Conservation (phyloP, 345 rosid genomes). For the Orychophragmus violaceus region DNA sequence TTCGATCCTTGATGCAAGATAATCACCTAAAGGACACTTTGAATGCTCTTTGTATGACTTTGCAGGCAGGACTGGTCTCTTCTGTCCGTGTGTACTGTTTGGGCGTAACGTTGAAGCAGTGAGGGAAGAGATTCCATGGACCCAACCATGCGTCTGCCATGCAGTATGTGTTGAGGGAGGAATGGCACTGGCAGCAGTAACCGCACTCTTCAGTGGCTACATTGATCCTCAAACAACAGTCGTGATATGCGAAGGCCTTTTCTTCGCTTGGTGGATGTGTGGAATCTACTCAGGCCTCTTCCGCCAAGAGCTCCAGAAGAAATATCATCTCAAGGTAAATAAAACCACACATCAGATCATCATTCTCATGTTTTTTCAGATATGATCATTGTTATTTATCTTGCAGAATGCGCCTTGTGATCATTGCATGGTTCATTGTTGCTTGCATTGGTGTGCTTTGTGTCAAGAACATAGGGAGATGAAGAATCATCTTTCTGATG, state of each 20-base stretch:
- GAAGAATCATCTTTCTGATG: conserved; percentile 71
- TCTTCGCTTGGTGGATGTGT: conserved; percentile 90
- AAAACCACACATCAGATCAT: neutral
- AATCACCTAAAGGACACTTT: neutral
- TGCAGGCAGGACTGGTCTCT: conserved; percentile 68
- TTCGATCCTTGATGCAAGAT: neutral
- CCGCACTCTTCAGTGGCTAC: conserved; percentile 55
- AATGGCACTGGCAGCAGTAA: conserved; percentile 59
- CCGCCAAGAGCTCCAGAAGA: conserved; percentile 74
- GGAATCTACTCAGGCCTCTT: conserved; percentile 74
- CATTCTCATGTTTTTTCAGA: neutral
- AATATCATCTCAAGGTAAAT: conserved; percentile 84
- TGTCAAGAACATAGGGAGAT: conserved; percentile 94
- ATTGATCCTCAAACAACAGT: conserved; percentile 73
- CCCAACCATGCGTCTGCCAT: conserved; percentile 73
- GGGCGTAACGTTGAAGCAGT: conserved; percentile 70
- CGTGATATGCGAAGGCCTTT: conserved; percentile 65
- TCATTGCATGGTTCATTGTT: conserved; percentile 78
- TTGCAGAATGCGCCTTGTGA: conserved; percentile 79
- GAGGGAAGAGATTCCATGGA: conserved; percentile 70
- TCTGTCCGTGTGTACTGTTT: conserved; percentile 77
- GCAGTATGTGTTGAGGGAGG: conserved; percentile 90
- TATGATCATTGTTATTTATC: neutral
- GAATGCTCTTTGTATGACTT: neutral
- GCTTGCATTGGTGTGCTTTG: conserved; percentile 87